Conservation (phyloP, 176 grass and related monocot species). For the Typha latifolia region DNA sequence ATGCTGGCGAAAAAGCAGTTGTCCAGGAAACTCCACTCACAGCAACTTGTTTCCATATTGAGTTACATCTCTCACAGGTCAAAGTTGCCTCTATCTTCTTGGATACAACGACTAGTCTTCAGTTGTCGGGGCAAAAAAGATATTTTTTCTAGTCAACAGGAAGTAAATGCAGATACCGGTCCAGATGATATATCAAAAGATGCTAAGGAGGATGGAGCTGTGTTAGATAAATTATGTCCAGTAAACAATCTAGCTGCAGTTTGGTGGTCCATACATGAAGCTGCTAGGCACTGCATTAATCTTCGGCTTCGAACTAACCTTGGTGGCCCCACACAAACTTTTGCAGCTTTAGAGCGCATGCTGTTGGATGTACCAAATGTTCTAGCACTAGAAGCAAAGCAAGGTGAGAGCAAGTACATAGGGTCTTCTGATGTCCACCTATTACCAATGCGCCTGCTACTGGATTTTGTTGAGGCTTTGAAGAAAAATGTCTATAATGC, state of each 20-base stretch:
- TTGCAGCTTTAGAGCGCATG: conserved; percentile 95
- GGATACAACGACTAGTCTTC: conserved; percentile 77
- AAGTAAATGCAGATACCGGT: conserved; percentile 55
- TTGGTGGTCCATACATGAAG: conserved; percentile 97
- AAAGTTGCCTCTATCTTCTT: conserved; percentile 87
- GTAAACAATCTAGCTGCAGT: conserved; percentile 90
- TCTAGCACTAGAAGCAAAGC: conserved; percentile 52
- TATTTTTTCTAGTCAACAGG: conserved; percentile 47
- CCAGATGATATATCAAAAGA: conserved; percentile 36
- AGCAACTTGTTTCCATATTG: conserved; percentile 89
- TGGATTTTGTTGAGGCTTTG: conserved; percentile 92
- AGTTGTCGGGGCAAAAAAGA: conserved; percentile 72
- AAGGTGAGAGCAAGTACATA: conserved; percentile 65
- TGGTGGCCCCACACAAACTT: conserved; percentile 89
- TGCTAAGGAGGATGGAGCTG: conserved; percentile 32
- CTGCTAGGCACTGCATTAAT: conserved; percentile 78
- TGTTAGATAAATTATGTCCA: conserved; percentile 72
- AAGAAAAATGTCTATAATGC: conserved; percentile 98
- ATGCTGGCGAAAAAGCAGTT: conserved; percentile 69
- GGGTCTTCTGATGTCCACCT: conserved; percentile 49
- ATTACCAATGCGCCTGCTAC: conserved; percentile 76
- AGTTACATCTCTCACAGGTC: conserved; percentile 88
- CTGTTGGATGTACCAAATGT: conserved; percentile 81
- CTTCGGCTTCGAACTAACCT: conserved; percentile 94
- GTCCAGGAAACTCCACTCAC: conserved; percentile 75